Evolutionary conservation across 2,329 filamentous ascomycete genomes (phyloP), one percentile per base, ranked within the genome.

Genomic region (Aaosphaeria arxii): DNA sequence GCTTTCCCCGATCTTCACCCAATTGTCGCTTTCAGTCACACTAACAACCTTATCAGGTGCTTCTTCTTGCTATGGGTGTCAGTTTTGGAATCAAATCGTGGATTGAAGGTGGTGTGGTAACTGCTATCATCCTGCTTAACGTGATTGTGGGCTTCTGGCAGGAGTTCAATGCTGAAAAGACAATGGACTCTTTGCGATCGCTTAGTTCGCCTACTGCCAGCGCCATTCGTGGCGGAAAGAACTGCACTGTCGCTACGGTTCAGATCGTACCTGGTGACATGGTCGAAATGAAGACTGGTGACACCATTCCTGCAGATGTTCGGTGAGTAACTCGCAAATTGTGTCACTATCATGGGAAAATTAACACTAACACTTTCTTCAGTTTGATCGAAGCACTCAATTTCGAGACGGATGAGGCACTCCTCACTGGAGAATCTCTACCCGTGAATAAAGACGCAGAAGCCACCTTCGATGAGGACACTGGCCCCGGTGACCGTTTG

Each of bases 371-470:
- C 33, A 36, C 7, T 9, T 36, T 36, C n/a, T 40, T 9, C 30
- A 62, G 71, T 28, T 65, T 81, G 1, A 67, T 85, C 49, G 79
- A 85, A 51, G 81, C 81, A 47, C 82, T 91, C 70, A 92, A 92
- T 66, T 75, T 91, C 51, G 87, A 87, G 45, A 86, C 85, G 47
- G 88, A 92, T 49, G 85, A 88, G 64, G 84, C 85, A 7, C 75
- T 87, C 30, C 75, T 89, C 30, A 89, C 86, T 3, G 86, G 86
- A 56, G 86, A 89, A 69, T 87, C 85, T 11, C 69, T 86, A 13
- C 81, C 85, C 45, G 84, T 86, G 48, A 79, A 53, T 67, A 89
- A 89, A 65, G 75, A 81, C 48, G 78, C 82, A 11, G 78, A 84
- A 11, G 74, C 71, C 44, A 71, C 71, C 24, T 85, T 84, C 50